These are phyloP conservation scores for Eucalyptus marginata DNA, from an alignment of 345 rosid genomes.

Conservation along the genomic window DNA sequence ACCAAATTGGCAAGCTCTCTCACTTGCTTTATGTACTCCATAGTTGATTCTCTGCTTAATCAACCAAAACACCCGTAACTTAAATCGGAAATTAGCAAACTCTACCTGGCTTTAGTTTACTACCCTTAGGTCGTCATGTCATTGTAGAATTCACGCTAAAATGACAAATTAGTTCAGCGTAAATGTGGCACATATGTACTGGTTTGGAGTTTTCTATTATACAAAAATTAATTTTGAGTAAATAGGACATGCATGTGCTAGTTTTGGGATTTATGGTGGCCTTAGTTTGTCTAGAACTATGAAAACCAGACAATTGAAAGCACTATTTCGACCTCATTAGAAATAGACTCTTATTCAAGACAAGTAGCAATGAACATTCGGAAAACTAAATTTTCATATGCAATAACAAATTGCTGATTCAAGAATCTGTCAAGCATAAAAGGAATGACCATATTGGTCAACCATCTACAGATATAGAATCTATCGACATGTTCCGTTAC, in stretches of 20 bases:
- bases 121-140: neutral
- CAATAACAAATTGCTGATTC: neutral
- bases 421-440: neutral
- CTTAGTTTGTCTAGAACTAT: neutral
- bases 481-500: neutral
- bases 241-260: neutral
- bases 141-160: neutral
- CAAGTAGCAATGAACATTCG: neutral
- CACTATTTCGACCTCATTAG: neutral
- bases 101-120: neutral
- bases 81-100: neutral
- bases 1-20: neutral
- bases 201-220: fast-evolving
- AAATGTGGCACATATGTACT: fast-evolving
- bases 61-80: neutral
- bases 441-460: neutral
- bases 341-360: neutral
- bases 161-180: fast-evolving
- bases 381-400: neutral
- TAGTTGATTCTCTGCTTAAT: neutral
- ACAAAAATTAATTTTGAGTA: no score
- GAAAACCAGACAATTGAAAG: neutral
- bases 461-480: neutral
- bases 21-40: neutral
- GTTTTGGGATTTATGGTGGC: no score